Evolutionary conservation across 768 basidiomycete genomes (phyloP).

Genomic region (Multifurca ochricompacta): DNA sequence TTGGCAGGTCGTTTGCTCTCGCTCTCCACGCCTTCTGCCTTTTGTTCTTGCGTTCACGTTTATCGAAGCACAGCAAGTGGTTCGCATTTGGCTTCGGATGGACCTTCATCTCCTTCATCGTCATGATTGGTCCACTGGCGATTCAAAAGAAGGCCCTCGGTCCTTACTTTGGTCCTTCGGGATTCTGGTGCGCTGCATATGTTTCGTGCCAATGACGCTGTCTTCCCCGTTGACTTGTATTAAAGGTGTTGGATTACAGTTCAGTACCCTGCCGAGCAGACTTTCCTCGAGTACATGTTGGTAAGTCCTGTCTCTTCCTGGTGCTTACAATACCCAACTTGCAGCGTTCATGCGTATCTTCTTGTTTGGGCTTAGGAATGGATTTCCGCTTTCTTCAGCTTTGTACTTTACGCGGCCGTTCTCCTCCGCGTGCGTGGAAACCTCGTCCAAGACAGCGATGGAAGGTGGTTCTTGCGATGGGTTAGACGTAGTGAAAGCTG

Average conservation of each 20-base stretch:
- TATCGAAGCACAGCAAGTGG: conserved; percentile 24
- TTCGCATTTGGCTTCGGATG: conserved; percentile 31
- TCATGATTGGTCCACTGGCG: conserved; percentile 32
- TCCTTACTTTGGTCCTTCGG: conserved; percentile 39
- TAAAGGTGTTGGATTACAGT: conserved; percentile 39
- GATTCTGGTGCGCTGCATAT: conserved; percentile 31
- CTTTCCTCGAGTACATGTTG: conserved; percentile 38
- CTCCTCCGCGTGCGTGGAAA: conserved; percentile 35
- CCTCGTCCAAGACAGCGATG: conserved; percentile 23
- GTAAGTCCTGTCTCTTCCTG: conserved; percentile 25
- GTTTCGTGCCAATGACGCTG: background rate
- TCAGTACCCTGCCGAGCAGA: conserved; percentile 33
- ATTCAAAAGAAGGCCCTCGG: conserved; percentile 31
- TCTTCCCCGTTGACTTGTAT: background rate
- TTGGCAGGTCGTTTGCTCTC: conserved; percentile 28
- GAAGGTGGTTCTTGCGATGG: conserved; percentile 28
- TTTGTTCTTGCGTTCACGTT: conserved; percentile 33
- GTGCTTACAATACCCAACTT: background rate
- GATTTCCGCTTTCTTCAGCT: conserved; percentile 28
- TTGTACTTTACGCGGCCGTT: conserved; percentile 29
- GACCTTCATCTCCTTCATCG: conserved; percentile 29
- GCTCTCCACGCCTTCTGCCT: conserved; percentile 32
- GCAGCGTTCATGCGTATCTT: too few species aligned
- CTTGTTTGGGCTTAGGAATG: conserved; percentile 27
- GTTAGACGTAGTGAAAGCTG: conserved; percentile 28